Conservation (phyloP, 306 rosid species). For the Prunus kanzakura region DNA sequence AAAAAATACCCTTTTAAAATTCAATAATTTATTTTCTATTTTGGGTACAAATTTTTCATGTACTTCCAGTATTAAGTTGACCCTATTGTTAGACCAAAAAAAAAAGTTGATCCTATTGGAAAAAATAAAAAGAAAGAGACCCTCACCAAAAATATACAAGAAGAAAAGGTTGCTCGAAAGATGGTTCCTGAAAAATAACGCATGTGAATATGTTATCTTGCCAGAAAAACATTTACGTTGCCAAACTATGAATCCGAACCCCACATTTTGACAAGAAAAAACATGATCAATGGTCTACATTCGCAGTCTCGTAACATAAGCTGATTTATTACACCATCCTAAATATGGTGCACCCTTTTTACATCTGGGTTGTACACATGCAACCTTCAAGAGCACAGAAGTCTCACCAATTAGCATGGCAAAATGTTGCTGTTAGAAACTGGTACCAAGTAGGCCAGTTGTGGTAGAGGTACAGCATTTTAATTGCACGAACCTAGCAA, state of each 20-base stretch:
- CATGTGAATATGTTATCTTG: constrained; percentile 1
- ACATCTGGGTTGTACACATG: background rate
- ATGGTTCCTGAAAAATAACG: constrained; percentile 73
- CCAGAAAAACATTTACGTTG: background rate
- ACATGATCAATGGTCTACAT: background rate
- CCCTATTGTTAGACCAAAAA: background rate
- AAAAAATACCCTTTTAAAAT: constrained; percentile 12
- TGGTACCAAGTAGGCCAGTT: constrained; percentile 83
- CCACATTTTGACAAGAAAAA: background rate
- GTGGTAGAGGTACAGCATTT: constrained; percentile 70
- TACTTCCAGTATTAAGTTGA: background rate
- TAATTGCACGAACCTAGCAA: constrained; percentile 54
- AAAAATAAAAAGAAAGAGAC: constrained; percentile 20
- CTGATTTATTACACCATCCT: background rate
- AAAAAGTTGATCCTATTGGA: background rate
- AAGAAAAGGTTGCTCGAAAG: constrained; percentile 98
- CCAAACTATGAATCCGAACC: background rate
- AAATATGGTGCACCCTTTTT: background rate
- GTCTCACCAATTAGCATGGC: constrained; percentile 95
- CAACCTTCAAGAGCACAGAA: background rate
- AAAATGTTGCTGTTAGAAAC: constrained; percentile 89
- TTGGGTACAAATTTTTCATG: background rate
- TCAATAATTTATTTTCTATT: background rate
- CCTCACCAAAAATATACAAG: constrained; percentile 91
- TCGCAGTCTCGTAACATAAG: background rate